Evolutionary conservation across 495 filamentous ascomycete genomes (phyloP).

Genomic region (Penicillium tannophilum): DNA sequence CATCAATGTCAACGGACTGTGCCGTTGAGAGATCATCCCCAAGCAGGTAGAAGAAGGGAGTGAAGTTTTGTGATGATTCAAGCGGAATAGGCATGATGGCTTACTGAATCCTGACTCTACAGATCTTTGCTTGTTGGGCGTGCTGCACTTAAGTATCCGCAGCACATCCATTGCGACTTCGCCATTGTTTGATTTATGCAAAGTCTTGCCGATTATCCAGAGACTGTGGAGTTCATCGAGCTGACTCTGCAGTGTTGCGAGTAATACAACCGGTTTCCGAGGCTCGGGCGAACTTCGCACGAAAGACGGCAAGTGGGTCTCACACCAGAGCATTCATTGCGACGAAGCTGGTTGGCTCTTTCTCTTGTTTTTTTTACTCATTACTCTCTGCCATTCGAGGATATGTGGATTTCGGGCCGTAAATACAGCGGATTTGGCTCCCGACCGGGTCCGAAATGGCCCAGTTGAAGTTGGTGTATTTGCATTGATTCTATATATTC

Average conservation of each 20-base stretch:
- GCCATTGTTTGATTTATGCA: background rate
- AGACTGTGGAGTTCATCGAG: background rate
- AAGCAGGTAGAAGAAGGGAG: background rate
- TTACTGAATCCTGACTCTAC: background rate
- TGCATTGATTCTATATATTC: background rate
- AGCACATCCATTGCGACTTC: background rate
- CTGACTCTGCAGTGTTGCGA: background rate
- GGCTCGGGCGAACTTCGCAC: background rate
- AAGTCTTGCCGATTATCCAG: background rate
- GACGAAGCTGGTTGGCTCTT: background rate
- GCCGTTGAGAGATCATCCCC: slow-evolving; percentile 12
- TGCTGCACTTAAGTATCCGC: background rate
- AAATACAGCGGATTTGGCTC: background rate
- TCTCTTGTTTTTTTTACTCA: background rate
- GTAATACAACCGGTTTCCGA: background rate
- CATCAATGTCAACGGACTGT: slow-evolving; percentile 20
- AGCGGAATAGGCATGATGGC: background rate
- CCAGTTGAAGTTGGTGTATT: background rate
- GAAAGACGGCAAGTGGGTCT: background rate
- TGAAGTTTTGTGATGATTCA: background rate
- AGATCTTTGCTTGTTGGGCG: background rate
- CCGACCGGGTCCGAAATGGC: background rate
- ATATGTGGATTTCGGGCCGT: background rate
- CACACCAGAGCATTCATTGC: background rate
- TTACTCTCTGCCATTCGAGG: background rate